Conservation (phyloP, 768 basidiomycete genomes). For the Lactarius hatsudake region DNA sequence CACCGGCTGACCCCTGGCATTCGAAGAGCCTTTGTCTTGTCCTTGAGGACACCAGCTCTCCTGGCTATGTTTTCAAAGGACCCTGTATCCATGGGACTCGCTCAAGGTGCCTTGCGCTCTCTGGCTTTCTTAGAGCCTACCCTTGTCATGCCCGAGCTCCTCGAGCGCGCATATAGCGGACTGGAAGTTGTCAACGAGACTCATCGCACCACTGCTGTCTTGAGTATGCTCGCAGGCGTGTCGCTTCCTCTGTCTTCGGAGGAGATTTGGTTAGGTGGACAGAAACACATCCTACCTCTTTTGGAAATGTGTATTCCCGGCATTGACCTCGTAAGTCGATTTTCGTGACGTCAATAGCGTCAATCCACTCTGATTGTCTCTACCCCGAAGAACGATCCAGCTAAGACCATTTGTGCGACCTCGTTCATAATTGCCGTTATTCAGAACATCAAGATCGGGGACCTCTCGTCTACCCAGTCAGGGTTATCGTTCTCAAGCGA, state of each 20-base stretch:
- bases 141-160: slow-evolving; percentile 84
- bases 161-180: slow-evolving; percentile 88
- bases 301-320: slow-evolving; percentile 89
- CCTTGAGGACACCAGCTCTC: slow-evolving; percentile 80
- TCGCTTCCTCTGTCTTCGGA: slow-evolving; percentile 75
- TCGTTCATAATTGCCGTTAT: slow-evolving; percentile 73
- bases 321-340: slow-evolving; percentile 70
- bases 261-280: slow-evolving; percentile 77
- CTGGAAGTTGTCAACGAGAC: slow-evolving; percentile 95
- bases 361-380: slow-evolving; percentile 6
- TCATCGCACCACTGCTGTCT: slow-evolving; percentile 86
- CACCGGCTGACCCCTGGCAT: slow-evolving; percentile 80
- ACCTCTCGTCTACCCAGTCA: slow-evolving; percentile 61
- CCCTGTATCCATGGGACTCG: slow-evolving; percentile 70
- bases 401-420: slow-evolving; percentile 75
- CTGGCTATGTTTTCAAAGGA: slow-evolving; percentile 93
- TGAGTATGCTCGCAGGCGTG: slow-evolving; percentile 79
- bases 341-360: background rate
- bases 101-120: slow-evolving; percentile 74
- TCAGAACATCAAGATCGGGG: slow-evolving; percentile 75
- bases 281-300: slow-evolving; percentile 83
- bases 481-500: slow-evolving; percentile 55
- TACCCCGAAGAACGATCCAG: slow-evolving; percentile 63
- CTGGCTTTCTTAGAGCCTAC: slow-evolving; percentile 79
- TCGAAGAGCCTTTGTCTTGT: slow-evolving; percentile 76